Evolutionary conservation across 2,329 filamentous ascomycete species (phyloP).

Genomic region (Beauveria scarabaeidicola): DNA sequence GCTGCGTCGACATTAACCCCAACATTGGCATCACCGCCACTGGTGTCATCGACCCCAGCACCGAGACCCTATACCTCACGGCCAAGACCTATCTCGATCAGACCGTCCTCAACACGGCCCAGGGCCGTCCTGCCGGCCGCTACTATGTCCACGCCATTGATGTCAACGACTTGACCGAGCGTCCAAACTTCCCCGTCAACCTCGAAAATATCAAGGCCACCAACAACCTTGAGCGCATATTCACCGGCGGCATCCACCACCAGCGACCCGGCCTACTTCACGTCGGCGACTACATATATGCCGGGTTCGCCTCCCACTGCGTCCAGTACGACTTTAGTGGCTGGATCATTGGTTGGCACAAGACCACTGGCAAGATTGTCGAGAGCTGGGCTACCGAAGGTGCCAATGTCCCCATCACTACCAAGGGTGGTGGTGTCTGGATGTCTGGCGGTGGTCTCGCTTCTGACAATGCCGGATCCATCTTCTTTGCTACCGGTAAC

Average conservation of each 20-base stretch:
- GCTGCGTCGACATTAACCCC: slow-evolving; percentile 41
- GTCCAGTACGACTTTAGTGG: slow-evolving; percentile 49
- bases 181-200: slow-evolving; percentile 36
- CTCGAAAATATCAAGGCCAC: slow-evolving; percentile 37
- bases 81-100: slow-evolving; percentile 34
- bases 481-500: slow-evolving; percentile 32
- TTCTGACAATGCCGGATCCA: slow-evolving; percentile 30
- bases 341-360: slow-evolving; percentile 41
- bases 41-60: slow-evolving; percentile 36
- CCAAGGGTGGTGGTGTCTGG: slow-evolving; percentile 36
- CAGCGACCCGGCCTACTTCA: slow-evolving; percentile 41
- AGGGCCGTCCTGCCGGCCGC: slow-evolving; percentile 26
- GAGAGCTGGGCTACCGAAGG: slow-evolving; percentile 34
- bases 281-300: slow-evolving; percentile 39
- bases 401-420: slow-evolving; percentile 27
- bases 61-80: slow-evolving; percentile 35
- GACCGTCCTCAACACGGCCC: slow-evolving; percentile 19
- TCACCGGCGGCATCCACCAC: slow-evolving; percentile 42
- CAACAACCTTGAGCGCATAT: slow-evolving; percentile 40
- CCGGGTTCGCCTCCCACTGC: slow-evolving; percentile 46
- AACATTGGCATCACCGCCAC: slow-evolving; percentile 37
- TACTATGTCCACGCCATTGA: slow-evolving; percentile 31
- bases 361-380: slow-evolving; percentile 28
- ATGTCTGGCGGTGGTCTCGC: slow-evolving; percentile 32
- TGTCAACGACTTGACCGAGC: slow-evolving; percentile 29